Evolutionary conservation across 495 filamentous ascomycete genomes (phyloP), one percentile per base, ranked within the genome.

Genomic region (Niebla homalea): DNA sequence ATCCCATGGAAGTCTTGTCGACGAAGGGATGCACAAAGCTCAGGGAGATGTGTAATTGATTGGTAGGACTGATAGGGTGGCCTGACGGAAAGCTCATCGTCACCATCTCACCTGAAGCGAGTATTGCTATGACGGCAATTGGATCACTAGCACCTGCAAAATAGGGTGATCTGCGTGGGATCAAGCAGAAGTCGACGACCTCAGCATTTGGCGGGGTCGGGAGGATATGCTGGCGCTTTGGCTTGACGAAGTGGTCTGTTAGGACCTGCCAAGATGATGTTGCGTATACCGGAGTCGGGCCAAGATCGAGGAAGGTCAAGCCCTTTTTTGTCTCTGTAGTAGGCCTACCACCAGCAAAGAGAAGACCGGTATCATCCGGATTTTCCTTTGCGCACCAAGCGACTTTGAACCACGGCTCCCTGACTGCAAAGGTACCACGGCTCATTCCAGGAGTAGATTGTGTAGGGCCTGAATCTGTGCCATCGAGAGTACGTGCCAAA

Each of bases 381-480:
- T 95, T 89, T 52, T 80, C 74, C 59, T 92, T 93, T 19, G 84
- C 85, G 66, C 92, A 97, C 93, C 93, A 98, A 10, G 79, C 73
- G 36, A 95, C 73, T 49, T 78, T 77, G 43, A 78, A 76, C 43
- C 92, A 78, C 8, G 90, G 88, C 32, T 82, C 73, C 60, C 80
- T 81, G 43, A 79, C 55, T 50, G 78, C 65, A 57, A 77, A 62
- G 46, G 63, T 65, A 20, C 69, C 71, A 21, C 67, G 54, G 16
- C 63, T 58, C 18, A 67, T 62, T 10, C 64, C 60, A 10, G 65
- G 66, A 6, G 71, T 68, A 32, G 71, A 66, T 25, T 63, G 57
- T 20, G 74, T 72, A 12, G 79, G 77, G 36, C 75, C 69, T 49
- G 94, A 74, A 58, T 85, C 76, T 2, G 73, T 75, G 39, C 83